Evolutionary conservation across 306 rosid species (phyloP).

Genomic region (Citrullus amarus): DNA sequence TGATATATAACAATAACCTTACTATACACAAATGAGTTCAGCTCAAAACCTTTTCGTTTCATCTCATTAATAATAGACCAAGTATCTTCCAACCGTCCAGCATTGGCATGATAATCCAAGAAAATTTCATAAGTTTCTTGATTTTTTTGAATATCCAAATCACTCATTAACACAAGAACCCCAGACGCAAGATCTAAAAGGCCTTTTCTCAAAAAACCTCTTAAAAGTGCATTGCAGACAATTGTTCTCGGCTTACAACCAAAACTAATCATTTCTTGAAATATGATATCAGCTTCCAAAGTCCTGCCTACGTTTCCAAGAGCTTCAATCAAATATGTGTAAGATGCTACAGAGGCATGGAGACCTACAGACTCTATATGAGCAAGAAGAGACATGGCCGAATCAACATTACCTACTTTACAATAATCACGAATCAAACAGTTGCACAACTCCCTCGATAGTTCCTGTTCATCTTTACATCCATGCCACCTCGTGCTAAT

Average conservation of each 20-base stretch:
- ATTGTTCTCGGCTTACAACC: conserved; percentile 39
- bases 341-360: conserved; percentile 26
- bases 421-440: conserved; percentile 32
- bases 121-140: conserved; percentile 47
- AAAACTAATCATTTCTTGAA: conserved; percentile 43
- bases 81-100: conserved; percentile 73
- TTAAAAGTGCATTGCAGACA: conserved; percentile 48
- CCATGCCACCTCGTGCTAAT: not conserved
- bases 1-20: conserved; percentile 55
- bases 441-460: conserved; percentile 28
- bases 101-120: conserved; percentile 49
- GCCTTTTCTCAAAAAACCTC: conserved; percentile 63
- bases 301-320: conserved; percentile 62
- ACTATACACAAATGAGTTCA: conserved; percentile 47
- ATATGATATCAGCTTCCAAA: conserved; percentile 55
- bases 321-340: conserved; percentile 39
- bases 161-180: conserved; percentile 34
- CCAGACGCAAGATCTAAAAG: conserved; percentile 37
- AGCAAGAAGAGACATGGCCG: conserved; percentile 46
- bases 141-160: conserved; percentile 22
- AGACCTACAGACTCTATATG: conserved; percentile 47
- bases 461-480: conserved; percentile 26
- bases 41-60: conserved; percentile 35
- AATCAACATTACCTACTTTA: conserved; percentile 38
- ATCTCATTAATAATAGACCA: conserved; percentile 54